Evolutionary conservation across 2,329 filamentous ascomycete genomes (phyloP).

Genomic region (Graphiopsis chlorocephala): DNA sequence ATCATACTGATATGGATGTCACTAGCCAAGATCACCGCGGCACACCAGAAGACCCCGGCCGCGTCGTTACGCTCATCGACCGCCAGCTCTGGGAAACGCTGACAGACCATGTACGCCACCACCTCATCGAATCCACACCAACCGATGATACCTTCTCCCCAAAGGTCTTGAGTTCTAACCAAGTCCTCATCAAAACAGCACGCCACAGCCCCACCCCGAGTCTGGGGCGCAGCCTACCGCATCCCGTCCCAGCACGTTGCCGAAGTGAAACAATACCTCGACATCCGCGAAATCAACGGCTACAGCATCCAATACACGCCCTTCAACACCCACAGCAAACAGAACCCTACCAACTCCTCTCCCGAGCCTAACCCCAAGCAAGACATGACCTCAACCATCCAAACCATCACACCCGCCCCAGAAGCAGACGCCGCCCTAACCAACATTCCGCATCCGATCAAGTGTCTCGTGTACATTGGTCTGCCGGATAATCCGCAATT

Average conservation of each 20-base stretch:
- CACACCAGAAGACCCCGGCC: conserved; percentile 79
- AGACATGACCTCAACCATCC: conserved; percentile 51
- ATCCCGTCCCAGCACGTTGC: conserved; percentile 75
- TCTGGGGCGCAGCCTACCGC: conserved; percentile 82
- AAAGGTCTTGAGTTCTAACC: neutral
- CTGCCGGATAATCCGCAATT: conserved; percentile 93
- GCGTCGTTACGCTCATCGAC: conserved; percentile 90
- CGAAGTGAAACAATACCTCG: conserved; percentile 84
- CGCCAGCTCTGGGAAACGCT: conserved; percentile 78
- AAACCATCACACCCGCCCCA: conserved; percentile 16
- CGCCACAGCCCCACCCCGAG: conserved; percentile 58
- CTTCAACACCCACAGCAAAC: conserved; percentile 49
- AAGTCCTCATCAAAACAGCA: conserved; percentile 42
- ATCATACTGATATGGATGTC: neutral
- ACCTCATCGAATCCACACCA: no score
- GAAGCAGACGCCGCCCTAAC: conserved; percentile 14
- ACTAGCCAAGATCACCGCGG: conserved; percentile 83
- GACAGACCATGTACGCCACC: conserved; percentile 55
- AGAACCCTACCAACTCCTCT: conserved; percentile 15
- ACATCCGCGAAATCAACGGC: conserved; percentile 95
- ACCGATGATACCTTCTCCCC: no score
- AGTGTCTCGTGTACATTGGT: conserved; percentile 85
- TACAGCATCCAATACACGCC: conserved; percentile 90
- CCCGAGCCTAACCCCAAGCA: neutral
- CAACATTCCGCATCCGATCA: conserved; percentile 38